Evolutionary conservation across 495 filamentous ascomycete genomes (phyloP), one percentile per base, ranked within the genome.

Genomic region (Jackrogersella multiformis): DNA sequence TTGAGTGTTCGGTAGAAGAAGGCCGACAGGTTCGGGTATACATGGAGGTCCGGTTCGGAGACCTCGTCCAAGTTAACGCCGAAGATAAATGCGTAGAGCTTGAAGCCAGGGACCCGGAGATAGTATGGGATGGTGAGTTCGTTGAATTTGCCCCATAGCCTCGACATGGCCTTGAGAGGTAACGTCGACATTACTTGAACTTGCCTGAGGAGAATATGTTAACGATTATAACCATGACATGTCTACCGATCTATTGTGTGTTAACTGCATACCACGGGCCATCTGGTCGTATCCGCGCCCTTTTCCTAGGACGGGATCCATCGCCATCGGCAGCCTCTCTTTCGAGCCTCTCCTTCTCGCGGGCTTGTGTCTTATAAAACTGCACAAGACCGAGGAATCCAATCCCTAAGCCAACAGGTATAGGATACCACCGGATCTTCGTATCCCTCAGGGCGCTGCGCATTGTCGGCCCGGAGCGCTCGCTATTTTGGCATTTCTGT

Each of bases 1-100:
- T 96, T 98, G 53, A 99, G 80, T 10, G 87, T 90, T 59, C 95
- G 92, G 78, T 97, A 99, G 82, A 99, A 99, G 84, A 99, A 99
- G 52, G 94, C 87, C 1, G 95, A 92, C 20, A 99, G 85, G 74
- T 99, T 99, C 0, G 92, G 90, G 74, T 96, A 99, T 42, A 82
- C 84, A 74, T 91, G 92, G 32, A 99, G 86, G 68, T 98, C 94
- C 7, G 87, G 85, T 68, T 99, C 92, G 26, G 88, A 86, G 13
- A 96, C 88, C 77, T 99, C 95, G 30, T 88, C 86, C 18, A 99
- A 84, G 73, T 96, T 96, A 68, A 97, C 95, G 4, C 94, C 96
- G 72, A 99, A 99, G 21, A 94, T 82, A 77, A 82, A 97, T 2
- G 92, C 87, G 74, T 99, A 99, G 12, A 99, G 82, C 66, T 90